phyloP scores from a whole-genome alignment of 257 asterid genomes.

The Gardenia jasminoides region DNA sequence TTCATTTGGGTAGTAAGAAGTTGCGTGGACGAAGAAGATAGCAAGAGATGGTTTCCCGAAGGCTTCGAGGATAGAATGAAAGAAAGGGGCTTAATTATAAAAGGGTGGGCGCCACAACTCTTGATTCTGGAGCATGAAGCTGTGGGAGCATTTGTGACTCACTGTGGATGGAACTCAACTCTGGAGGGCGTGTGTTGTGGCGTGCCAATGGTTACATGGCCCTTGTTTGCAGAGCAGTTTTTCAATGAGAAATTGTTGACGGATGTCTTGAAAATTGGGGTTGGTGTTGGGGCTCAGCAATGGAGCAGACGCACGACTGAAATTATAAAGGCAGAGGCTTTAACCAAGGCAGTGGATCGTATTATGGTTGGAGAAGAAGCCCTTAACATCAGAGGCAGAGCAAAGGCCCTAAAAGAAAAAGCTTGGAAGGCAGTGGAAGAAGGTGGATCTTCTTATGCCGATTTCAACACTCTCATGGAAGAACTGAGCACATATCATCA shows the following conservation, averaged over 20 bases:
- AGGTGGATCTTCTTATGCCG: constrained; percentile 60
- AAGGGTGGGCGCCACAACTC: constrained; percentile 75
- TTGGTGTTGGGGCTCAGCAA: constrained; percentile 34
- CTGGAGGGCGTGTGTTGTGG: constrained; percentile 47
- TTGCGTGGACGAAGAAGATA: constrained; percentile 24
- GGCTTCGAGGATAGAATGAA: constrained; percentile 53
- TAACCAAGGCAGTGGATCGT: constrained; percentile 26
- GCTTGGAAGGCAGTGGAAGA: constrained; percentile 50
- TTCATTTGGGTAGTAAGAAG: constrained; percentile 70
- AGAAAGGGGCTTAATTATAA: constrained; percentile 52
- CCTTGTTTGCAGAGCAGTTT: constrained; percentile 49
- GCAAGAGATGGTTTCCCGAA: constrained; percentile 41
- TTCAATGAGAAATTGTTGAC: constrained; percentile 44
- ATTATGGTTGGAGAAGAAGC: constrained; percentile 39
- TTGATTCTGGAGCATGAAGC: constrained; percentile 43
- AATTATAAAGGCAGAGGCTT: constrained; percentile 28
- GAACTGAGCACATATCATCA: constrained; percentile 4
- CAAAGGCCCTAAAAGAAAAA: constrained; percentile 26
- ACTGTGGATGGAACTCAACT: constrained; percentile 59
- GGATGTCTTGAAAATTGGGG: constrained; percentile 37
- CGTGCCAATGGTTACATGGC: constrained; percentile 57
- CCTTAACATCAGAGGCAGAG: constrained; percentile 32
- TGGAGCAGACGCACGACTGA: constrained; percentile 20
- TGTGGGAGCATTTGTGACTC: constrained; percentile 43
- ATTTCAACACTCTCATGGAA: constrained; percentile 38